Percentiles rank a stretch among this genome's conserved stretches.
Evolutionary conservation across 768 basidiomycete species (phyloP).

Genomic region (Ramaria sp.): DNA sequence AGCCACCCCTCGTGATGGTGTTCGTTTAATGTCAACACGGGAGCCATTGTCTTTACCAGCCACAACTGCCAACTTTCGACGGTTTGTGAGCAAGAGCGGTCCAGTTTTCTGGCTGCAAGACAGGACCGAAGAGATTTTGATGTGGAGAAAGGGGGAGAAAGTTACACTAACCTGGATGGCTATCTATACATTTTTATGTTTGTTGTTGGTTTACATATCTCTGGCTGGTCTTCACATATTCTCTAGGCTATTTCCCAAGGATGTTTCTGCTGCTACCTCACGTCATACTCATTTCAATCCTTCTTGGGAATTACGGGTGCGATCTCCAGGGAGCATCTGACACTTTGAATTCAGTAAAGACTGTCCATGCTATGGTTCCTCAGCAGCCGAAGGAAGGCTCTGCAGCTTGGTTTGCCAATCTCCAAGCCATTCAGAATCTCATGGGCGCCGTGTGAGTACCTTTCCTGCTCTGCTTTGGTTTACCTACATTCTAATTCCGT

Average conservation of each 20-base stretch:
- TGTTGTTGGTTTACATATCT: constrained; percentile 19
- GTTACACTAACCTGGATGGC: constrained; percentile 67
- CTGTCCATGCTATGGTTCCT: constrained; percentile 24
- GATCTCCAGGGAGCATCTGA: constrained; percentile 13
- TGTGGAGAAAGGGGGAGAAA: constrained; percentile 73
- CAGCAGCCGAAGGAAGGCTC: constrained; percentile 43
- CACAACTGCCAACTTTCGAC: constrained; percentile 68
- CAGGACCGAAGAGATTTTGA: constrained; percentile 69
- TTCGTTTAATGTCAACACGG: constrained; percentile 39
- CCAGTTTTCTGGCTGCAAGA: constrained; percentile 89
- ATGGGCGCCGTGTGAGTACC: constrained; percentile 66
- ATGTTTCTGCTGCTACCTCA: constrained; percentile 64
- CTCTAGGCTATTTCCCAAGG: constrained; percentile 65
- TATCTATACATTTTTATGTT: constrained; percentile 71
- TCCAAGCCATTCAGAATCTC: constrained; percentile 85
- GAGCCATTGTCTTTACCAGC: constrained; percentile 71
- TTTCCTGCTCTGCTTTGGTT: neutral
- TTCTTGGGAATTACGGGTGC: constrained; percentile 55
- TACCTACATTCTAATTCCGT: neutral
- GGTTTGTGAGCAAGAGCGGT: constrained; percentile 67
- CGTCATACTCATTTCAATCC: constrained; percentile 43
- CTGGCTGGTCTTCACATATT: neutral
- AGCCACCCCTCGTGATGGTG: constrained; percentile 8
- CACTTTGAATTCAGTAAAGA: constrained; percentile 9
- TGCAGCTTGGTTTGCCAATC: constrained; percentile 75